Base-by-base conservation (phyloP, 2,329 filamentous ascomycete species). In the Epichloe aotearoae region DNA sequence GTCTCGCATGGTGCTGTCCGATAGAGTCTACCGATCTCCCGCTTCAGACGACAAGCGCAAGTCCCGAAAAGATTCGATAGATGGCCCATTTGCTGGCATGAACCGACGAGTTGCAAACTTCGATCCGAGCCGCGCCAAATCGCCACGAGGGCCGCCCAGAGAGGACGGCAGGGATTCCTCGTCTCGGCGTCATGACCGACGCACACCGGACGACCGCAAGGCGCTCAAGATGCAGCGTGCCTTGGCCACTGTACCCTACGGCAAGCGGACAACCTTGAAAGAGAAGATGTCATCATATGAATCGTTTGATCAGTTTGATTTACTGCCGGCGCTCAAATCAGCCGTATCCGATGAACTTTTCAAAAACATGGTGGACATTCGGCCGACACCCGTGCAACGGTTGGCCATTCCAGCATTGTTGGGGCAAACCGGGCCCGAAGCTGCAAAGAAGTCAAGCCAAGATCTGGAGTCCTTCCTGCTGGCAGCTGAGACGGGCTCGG, bases 401-500 rank as follows among this genome's bases (percentile, higher is more conserved):
- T 76, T 97, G 49, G 89, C 90, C 1, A 91, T 98, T 52, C 91
- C 93, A 0, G 80, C 81, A 0, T 71, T 98, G 8, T 71, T 95
- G 45, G 79, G 82, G 14, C 72, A 81, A 59, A 64, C 73, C 23
- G 53, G 55, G 6, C 53, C 59, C 4, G 57, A 58, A 17, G 55
- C 59, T 43, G 46, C 53, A n/a, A 64, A 62, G 49, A 53, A 47
- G 2, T 51, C 59, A 51, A 75, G 62, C 57, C 67, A 69, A 53
- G 77, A 72, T 69, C 54, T 56, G 47, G 54, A 59, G 40, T 67
- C 67, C 1, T 96, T 88, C 62, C 75, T 98, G 12, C 74, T 98
- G 47, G 93, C 93, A 4, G 93, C 93, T 11, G 93, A 98, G 72
- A 98, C 93, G 0, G 93, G 93, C 14, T 97, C 93, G 0, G 93